phyloP scores from a whole-genome alignment of 805 yeast genomes.

The Cyberlindnera amylophila region DNA sequence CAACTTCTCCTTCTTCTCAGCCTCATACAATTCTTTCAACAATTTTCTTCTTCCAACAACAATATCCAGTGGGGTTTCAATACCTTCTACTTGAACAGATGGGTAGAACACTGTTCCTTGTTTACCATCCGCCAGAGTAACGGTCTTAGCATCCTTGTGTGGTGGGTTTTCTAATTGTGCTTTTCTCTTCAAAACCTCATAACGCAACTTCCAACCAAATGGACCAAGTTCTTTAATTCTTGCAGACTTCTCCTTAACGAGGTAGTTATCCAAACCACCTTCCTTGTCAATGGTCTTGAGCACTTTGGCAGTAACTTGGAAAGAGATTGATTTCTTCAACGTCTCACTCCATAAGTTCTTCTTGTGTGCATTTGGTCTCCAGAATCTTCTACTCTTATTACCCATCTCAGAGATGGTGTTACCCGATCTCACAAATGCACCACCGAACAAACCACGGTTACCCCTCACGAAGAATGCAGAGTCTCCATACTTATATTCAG shows the following conservation, averaged over 20 bases:
- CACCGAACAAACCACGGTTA: slow-evolving; percentile 88
- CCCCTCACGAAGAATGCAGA: slow-evolving; percentile 76
- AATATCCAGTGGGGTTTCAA: slow-evolving; percentile 41
- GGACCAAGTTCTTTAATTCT: slow-evolving; percentile 91
- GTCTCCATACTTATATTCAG: slow-evolving; percentile 77
- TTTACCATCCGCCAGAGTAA: slow-evolving; percentile 31
- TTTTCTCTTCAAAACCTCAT: slow-evolving; percentile 53
- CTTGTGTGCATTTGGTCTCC: slow-evolving; percentile 77
- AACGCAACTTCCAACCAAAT: slow-evolving; percentile 86
- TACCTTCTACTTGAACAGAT: slow-evolving; percentile 35
- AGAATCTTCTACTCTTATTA: slow-evolving; percentile 69
- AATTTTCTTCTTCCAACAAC: slow-evolving; percentile 64
- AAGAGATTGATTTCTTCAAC: slow-evolving; percentile 46
- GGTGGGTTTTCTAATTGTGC: slow-evolving; percentile 38
- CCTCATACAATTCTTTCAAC: slow-evolving; percentile 49
- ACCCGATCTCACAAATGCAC: slow-evolving; percentile 73
- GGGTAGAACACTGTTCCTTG: slow-evolving; percentile 45
- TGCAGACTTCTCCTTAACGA: slow-evolving; percentile 82
- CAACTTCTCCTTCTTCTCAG: slow-evolving; percentile 39
- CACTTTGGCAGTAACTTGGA: slow-evolving; percentile 74
- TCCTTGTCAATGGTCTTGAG: slow-evolving; percentile 84
- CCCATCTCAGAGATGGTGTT: slow-evolving; percentile 73
- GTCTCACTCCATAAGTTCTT: slow-evolving; percentile 83
- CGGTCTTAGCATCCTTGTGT: slow-evolving; percentile 34
- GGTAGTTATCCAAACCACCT: slow-evolving; percentile 91